A percentile compares a stretch with the other conserved stretches of the same genome.
Conservation (phyloP, 805 yeast genomes). For the Nakazawaea siamensis region DNA sequence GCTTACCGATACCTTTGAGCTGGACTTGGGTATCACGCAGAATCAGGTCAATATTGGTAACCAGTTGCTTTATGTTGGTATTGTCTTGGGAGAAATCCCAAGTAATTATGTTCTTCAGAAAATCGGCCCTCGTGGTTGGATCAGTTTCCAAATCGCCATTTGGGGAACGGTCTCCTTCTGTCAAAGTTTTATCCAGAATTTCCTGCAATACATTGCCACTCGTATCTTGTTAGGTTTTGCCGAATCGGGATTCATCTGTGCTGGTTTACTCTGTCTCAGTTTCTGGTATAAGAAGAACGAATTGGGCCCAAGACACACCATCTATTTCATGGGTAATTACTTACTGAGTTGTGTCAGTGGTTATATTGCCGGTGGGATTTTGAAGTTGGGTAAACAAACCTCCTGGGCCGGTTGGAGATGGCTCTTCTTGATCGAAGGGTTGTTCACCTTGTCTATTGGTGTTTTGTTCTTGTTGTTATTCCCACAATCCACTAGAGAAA, state of each 20-base stretch:
- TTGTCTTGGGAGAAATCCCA: constrained; percentile 53
- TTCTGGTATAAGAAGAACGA: constrained; percentile 58
- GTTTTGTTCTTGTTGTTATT: constrained; percentile 21
- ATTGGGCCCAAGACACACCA: constrained; percentile 38
- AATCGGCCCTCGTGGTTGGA: constrained; percentile 55
- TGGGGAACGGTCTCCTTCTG: constrained; percentile 52
- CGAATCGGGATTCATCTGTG: constrained; percentile 71
- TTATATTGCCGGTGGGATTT: constrained; percentile 36
- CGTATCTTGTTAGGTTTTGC: constrained; percentile 45
- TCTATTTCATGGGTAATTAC: constrained; percentile 37
- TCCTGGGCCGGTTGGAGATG: constrained; percentile 56
- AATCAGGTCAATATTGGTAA: constrained; percentile 52
- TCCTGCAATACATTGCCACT: constrained; percentile 35
- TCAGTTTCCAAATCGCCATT: constrained; percentile 45
- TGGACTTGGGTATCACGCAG: constrained; percentile 44
- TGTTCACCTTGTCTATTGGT: constrained; percentile 47
- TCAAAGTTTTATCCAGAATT: constrained; percentile 37
- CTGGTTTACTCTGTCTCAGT: constrained; percentile 52
- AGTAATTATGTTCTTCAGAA: constrained; percentile 59
- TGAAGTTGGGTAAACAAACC: constrained; percentile 35
- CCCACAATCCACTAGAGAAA: constrained; percentile 27
- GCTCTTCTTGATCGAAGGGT: constrained; percentile 59
- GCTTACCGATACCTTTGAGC: constrained; percentile 47
- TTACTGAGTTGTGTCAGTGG: constrained; percentile 31
- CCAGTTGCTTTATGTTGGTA: constrained; percentile 43